Base-by-base conservation (phyloP, 169 alveolate genomes). In the Prorocentrum cordatum region DNA sequence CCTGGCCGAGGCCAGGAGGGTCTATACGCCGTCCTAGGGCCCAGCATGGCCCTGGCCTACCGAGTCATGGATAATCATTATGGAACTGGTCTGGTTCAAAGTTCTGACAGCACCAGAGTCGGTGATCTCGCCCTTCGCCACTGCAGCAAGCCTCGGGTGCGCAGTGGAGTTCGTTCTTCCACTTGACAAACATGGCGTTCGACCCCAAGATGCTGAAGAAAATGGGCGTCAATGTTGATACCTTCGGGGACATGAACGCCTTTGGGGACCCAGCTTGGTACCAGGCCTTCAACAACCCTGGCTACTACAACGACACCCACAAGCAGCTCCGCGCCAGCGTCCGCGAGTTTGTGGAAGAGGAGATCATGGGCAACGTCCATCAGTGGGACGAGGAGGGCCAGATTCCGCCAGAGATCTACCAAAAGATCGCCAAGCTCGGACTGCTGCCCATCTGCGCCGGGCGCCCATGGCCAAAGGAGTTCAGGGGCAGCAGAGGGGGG, bases 401-500 rank as follows among this genome's bases (percentile, higher is more conserved):
- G 54, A 73, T 73, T 50, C 84, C 84, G 27, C 45, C 45, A 54
- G 84, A 77, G 88, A 77, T 77, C 75, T 50, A 14, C 24, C 64
- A 20, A 50, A 75, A 77, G 33, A 75, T 75, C 26, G 88, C 75
- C 31, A 77, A 77, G 88, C 88, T 59, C 75, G 88, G 88, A 5
- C 35, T 75, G n/a, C 62, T 77, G 50, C 75, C 75, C 9, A 31
- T 77, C 64, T 58, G 88, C 88, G 59, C 59, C 26, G 88, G 88
- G 6, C 18, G 88, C 66, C 88, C 88, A 3, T 77, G 88, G 88
- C 88, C 88, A 2, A 75, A 77, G 88, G 59, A 77, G 88, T 77
- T 59, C 47, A 59, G 24, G 26, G 88, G 64, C n/a, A 50, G 24
- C 31, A 29, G n/a, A n/a, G n/a, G n/a, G n/a, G n/a, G n/a, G n/a